Evolutionary conservation across 805 yeast genomes (phyloP).

Genomic region (Kuraishia molischiana): DNA sequence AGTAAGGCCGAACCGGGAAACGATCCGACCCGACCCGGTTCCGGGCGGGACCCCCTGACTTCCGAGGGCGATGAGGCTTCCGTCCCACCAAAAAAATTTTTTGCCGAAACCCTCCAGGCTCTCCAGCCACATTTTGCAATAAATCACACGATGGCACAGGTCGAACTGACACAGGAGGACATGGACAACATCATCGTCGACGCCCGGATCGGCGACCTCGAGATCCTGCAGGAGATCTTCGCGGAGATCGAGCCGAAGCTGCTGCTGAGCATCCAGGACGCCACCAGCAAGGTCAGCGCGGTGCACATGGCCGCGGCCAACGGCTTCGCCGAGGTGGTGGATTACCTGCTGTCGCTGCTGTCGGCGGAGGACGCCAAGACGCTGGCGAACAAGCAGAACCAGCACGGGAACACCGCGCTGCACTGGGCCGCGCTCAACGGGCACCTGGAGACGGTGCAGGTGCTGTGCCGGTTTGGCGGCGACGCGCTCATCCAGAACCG

Average conservation of each 20-base stretch:
- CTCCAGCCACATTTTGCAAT: too few relatives aligned
- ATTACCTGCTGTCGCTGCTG: slow-evolving; percentile 44
- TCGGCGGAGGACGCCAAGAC: slow-evolving; percentile 32
- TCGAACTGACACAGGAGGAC: slow-evolving; percentile 53
- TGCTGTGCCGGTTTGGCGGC: slow-evolving; percentile 67
- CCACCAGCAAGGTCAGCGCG: slow-evolving; percentile 58
- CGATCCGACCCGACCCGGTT: too few relatives aligned
- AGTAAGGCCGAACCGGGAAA: too few relatives aligned
- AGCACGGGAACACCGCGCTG: slow-evolving; percentile 84
- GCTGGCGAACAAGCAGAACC: slow-evolving; percentile 48
- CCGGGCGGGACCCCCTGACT: too few relatives aligned
- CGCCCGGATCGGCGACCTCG: slow-evolving; percentile 84
- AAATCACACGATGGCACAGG: slow-evolving; percentile 10
- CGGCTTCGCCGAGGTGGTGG: slow-evolving; percentile 68
- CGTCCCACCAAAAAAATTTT: too few relatives aligned
- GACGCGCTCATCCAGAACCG: slow-evolving; percentile 75
- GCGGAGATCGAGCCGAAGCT: slow-evolving; percentile 38
- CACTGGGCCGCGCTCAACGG: slow-evolving; percentile 97
- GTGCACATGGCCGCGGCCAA: slow-evolving; percentile 95
- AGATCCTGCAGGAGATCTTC: slow-evolving; percentile 60
- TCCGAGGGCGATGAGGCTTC: too few relatives aligned
- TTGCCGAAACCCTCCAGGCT: too few relatives aligned
- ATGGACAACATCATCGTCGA: slow-evolving; percentile 74
- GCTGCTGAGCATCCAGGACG: slow-evolving; percentile 45
- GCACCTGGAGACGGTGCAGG: slow-evolving; percentile 58